Conservation (phyloP, 441 rosid genomes). For the Pelargonium fulgidum region DNA sequence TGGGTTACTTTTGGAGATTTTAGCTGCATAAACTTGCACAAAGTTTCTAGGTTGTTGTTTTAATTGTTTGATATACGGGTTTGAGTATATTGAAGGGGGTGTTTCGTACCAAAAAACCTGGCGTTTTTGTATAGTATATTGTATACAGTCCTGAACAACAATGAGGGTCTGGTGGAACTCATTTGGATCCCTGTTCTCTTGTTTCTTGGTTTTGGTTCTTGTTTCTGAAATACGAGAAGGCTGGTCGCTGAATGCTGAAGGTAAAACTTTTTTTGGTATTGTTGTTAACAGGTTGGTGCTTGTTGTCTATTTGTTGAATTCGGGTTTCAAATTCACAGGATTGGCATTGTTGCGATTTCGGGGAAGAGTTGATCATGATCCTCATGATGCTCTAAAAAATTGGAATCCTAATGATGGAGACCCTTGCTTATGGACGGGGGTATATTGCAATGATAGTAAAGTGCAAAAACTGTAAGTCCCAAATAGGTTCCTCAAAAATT, state of each 20-base stretch:
- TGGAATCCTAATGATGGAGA: conserved; percentile 50
- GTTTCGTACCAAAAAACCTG: conserved; percentile 38
- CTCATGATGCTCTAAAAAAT: conserved; percentile 47
- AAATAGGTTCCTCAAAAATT: not conserved
- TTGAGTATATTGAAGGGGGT: conserved; percentile 20
- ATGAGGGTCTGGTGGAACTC: conserved; percentile 81
- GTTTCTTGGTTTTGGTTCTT: conserved; percentile 43
- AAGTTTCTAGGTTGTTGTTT: conserved; percentile 7
- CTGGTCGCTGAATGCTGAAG: conserved; percentile 54
- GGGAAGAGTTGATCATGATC: conserved; percentile 48
- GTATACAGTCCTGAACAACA: conserved; percentile 27
- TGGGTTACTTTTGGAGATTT: conserved; percentile 12
- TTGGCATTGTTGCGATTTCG: conserved; percentile 58
- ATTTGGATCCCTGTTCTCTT: conserved; percentile 42
- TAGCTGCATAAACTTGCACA: not conserved
- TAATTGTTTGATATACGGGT: conserved; percentile 19
- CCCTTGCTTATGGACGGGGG: conserved; percentile 73
- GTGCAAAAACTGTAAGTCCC: conserved; percentile 72
- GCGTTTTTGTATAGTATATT: conserved; percentile 34
- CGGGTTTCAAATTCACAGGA: conserved; percentile 40
- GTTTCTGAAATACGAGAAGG: conserved; percentile 39
- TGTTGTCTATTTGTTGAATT: conserved; percentile 12
- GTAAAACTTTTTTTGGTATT: conserved; percentile 26
- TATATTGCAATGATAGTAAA: conserved; percentile 53
- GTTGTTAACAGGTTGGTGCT: conserved; percentile 8